Base-by-base conservation (phyloP, 2,329 filamentous ascomycete genomes). In the Aspergillus quadricinctus region DNA sequence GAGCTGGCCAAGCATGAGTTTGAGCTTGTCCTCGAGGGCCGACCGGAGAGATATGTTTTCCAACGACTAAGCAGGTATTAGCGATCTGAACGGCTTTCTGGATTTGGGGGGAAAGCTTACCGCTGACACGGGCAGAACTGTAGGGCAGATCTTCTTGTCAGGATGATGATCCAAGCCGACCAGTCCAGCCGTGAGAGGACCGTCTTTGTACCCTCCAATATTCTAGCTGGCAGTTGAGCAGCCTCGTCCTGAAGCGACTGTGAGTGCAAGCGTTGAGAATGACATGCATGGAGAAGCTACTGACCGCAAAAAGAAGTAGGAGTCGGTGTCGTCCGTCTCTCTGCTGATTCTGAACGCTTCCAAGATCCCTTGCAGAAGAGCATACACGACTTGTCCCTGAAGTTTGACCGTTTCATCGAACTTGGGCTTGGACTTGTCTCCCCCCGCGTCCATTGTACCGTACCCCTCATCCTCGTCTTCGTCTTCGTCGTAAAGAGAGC, bases 181-280 rank as follows among this genome's bases (percentile, higher is more conserved):
- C 11, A 62, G 56, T 2, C 62, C 67, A 1, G 61, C 60, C 2
- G 64, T 62, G 1, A 29, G 11, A 0, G 67, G 67, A 4, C 49
- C 57, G 49, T 69, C 68, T 5, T 53, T 55, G 46, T 67, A 54
- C 28, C 60, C 67, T 70, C 63, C 61, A 63, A 49, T 70, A 70
- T 29, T 68, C 64, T 23, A 65, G 49, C 7, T 55, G 35, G 28
- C 31, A 45, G 6, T 27, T 54, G 11, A 64, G 27, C 10, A 66
- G 29, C 19, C 62, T 55, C 1, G 63, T 58, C n/a, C 65, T 68
- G 19, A 19, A 14, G 21, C 9, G 8, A 11, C 14, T 31, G 4
- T 28, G 25, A 54, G 52, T 45, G 21, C n/a, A 49, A 14, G 19
- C 10, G 11, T 7, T 7, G 6, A 11, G 21, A 21, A 7, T 9